Evolutionary conservation across 306 rosid species (phyloP).

Genomic region (Macrotyloma uniflorum): DNA sequence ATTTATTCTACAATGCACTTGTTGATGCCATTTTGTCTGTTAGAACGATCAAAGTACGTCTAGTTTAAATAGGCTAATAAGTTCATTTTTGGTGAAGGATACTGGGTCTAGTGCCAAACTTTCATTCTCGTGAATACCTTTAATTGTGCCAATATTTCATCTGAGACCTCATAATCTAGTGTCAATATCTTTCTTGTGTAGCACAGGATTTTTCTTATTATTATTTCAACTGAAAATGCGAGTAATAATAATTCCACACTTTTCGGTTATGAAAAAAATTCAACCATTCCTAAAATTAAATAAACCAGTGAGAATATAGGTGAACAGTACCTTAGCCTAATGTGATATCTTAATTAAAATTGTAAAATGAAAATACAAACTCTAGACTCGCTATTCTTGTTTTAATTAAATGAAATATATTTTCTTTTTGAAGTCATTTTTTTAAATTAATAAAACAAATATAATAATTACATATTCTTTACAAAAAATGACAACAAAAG

Average conservation of each 20-base stretch:
- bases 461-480: background rate
- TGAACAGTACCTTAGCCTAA: too few species aligned
- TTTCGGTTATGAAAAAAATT: background rate
- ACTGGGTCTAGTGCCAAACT: background rate
- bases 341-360: background rate
- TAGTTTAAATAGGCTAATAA: background rate
- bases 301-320: too few species aligned
- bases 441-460: background rate
- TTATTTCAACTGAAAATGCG: background rate
- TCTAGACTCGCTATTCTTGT: background rate
- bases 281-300: too few species aligned
- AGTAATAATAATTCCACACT: background rate
- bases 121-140: background rate
- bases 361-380: background rate
- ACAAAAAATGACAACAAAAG: too few species aligned
- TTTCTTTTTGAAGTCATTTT: background rate
- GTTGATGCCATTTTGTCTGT: constrained; percentile 16
- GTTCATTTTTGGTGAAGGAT: background rate
- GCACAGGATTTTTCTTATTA: background rate
- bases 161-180: background rate
- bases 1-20: constrained; percentile 2
- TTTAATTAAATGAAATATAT: background rate
- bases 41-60: background rate
- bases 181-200: background rate
- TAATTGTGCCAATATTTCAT: background rate